phyloP scores from a whole-genome alignment of 805 yeast species.

The Candida nonsorbophila region DNA sequence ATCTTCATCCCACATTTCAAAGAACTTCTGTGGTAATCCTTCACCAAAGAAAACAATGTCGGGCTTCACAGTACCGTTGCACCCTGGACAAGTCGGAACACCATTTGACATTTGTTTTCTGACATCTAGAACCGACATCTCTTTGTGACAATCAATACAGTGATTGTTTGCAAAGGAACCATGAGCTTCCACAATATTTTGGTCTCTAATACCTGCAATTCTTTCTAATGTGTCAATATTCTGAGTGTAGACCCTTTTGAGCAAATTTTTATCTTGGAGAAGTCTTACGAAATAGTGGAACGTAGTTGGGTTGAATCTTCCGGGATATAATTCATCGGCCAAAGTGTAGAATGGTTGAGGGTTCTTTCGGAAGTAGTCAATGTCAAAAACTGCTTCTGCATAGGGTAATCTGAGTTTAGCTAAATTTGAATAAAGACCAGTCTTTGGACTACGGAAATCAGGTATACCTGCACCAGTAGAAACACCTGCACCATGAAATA shows the following conservation, averaged over 20 bases:
- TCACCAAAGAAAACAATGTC: conserved; percentile 96
- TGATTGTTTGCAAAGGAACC: conserved; percentile 87
- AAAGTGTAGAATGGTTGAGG: conserved; percentile 84
- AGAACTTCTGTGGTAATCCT: conserved; percentile 66
- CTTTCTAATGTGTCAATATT: conserved; percentile 91
- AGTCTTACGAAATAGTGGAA: conserved; percentile 72
- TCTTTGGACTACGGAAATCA: conserved; percentile 86
- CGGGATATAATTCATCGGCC: conserved; percentile 84
- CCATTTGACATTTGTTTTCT: conserved; percentile 34
- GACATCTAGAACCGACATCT: conserved; percentile 45
- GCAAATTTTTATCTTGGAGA: conserved; percentile 55
- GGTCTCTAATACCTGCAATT: conserved; percentile 66
- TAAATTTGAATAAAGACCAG: conserved; percentile 82
- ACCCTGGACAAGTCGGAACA: conserved; percentile 54
- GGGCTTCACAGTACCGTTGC: conserved; percentile 82
- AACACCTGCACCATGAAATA: conserved; percentile 89
- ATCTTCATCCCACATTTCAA: conserved; percentile 60
- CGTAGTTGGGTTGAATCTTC: conserved; percentile 75
- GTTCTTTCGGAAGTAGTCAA: conserved; percentile 66
- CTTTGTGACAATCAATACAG: conserved; percentile 69
- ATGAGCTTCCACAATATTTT: conserved; percentile 81
- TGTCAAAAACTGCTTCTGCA: conserved; percentile 94
- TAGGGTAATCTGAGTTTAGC: conserved; percentile 72
- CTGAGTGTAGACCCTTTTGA: conserved; percentile 80
- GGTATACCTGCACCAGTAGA: conserved; percentile 95